Evolutionary conservation across 495 filamentous ascomycete genomes (phyloP).

Genomic region (Aspergillus sclerotioniger): DNA sequence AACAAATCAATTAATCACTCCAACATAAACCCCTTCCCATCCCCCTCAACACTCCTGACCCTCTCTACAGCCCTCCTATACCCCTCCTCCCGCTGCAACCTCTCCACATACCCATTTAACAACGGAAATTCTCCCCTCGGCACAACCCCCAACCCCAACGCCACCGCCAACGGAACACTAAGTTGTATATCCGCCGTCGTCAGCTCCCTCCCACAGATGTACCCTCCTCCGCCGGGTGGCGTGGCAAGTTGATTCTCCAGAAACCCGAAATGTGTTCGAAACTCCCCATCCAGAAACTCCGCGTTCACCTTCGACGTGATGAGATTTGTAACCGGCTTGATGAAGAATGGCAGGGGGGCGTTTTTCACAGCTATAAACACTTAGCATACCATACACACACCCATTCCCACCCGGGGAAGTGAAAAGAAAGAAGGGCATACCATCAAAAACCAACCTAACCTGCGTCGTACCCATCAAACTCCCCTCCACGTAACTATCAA

Average conservation of each 20-base stretch:
- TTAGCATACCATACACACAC: no score
- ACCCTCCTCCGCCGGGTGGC: slow-evolving; percentile 58
- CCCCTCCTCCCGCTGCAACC: slow-evolving; percentile 57
- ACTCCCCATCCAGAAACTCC: slow-evolving; percentile 59
- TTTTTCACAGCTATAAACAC: slow-evolving; percentile 59
- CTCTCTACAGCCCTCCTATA: slow-evolving; percentile 59
- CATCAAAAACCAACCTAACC: slow-evolving; percentile 50
- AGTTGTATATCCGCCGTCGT: slow-evolving; percentile 77
- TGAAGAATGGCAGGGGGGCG: slow-evolving; percentile 71
- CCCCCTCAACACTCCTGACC: slow-evolving; percentile 58
- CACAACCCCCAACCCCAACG: not conserved
- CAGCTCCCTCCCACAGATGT: slow-evolving; percentile 65
- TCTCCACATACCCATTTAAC: slow-evolving; percentile 59
- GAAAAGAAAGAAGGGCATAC: slow-evolving; percentile 25
- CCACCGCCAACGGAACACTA: slow-evolving; percentile 60
- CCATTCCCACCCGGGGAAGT: not conserved
- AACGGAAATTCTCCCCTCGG: slow-evolving; percentile 55
- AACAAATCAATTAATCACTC: no score
- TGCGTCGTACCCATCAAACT: slow-evolving; percentile 67
- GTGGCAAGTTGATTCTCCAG: slow-evolving; percentile 66
- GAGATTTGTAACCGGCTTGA: slow-evolving; percentile 66
- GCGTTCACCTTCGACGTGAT: slow-evolving; percentile 61
- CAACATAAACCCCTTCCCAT: slow-evolving; percentile 2
- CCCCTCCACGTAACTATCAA: slow-evolving; percentile 77
- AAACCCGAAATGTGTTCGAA: slow-evolving; percentile 63